Percentiles rank a stretch among this genome's conserved stretches.
These are phyloP conservation scores for Pseudomicrostroma phylloplanum DNA, from an alignment of 1,284 basidiomycete species.

Conservation along the genomic window DNA sequence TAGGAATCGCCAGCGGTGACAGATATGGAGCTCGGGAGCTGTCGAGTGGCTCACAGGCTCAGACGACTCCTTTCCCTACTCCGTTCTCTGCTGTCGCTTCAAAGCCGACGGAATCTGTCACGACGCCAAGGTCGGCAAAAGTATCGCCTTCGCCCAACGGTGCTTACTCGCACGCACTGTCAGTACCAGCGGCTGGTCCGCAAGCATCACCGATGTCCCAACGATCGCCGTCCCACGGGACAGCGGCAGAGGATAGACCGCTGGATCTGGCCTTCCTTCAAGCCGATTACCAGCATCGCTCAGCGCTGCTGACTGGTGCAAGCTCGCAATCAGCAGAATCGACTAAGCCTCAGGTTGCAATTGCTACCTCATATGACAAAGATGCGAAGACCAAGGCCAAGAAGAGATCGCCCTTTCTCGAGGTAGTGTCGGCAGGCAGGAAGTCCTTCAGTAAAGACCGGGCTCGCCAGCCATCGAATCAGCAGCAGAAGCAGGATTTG, in stretches of 20 bases:
- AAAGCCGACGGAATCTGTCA: neutral
- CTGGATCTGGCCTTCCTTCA: constrained; percentile 5
- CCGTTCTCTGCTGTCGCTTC: too few relatives aligned
- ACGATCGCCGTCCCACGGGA: neutral
- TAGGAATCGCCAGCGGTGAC: too few relatives aligned
- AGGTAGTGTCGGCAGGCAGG: neutral
- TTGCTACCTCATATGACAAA: neutral
- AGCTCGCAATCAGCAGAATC: neutral
- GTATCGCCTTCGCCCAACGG: neutral
- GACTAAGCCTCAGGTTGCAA: neutral
- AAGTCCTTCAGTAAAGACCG: constrained; percentile 2
- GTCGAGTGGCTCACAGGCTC: too few relatives aligned
- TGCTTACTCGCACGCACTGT: neutral
- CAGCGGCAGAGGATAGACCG: neutral
- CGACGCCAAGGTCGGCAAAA: neutral
- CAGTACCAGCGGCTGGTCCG: neutral
- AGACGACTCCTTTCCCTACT: too few relatives aligned
- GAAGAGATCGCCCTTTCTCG: constrained; percentile 1
- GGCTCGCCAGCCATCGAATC: neutral
- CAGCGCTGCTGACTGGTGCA: neutral
- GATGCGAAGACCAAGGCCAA: neutral
- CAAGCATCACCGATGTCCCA: neutral
- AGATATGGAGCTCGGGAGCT: too few relatives aligned
- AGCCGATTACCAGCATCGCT: neutral
- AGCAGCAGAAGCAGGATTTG: neutral